A percentile compares a stretch with the other conserved stretches of the same genome.
Conservation (phyloP, 1,139 yeast species). For the Kodamaea arcana region DNA sequence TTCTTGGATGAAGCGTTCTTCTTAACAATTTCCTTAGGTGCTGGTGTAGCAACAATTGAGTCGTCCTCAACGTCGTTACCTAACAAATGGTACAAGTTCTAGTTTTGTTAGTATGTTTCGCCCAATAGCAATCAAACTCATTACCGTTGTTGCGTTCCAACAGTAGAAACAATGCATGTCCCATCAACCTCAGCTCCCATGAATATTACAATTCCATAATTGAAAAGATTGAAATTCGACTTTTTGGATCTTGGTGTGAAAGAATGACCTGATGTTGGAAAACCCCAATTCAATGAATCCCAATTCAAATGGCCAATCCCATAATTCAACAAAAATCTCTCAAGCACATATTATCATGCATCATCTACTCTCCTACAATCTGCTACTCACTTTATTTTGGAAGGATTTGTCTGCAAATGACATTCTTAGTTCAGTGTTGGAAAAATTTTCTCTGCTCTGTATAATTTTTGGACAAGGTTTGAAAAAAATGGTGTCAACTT, state of each 20-base stretch:
- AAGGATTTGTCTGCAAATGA: not conserved
- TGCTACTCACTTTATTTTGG: not conserved
- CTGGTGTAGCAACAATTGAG: constrained; percentile 46
- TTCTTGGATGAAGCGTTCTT: constrained; percentile 83
- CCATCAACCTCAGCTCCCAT: no score
- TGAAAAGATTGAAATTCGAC: no score
- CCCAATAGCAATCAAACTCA: not conserved
- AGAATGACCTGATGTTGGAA: not conserved
- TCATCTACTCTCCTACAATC: no score
- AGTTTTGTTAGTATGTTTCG: constrained; percentile 6
- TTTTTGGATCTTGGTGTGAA: not conserved
- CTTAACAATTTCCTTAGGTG: constrained; percentile 74
- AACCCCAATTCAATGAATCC: not conserved
- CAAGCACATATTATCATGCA: no score
- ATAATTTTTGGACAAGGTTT: not conserved
- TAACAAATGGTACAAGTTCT: constrained; percentile 49
- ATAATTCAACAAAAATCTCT: no score
- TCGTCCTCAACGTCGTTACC: constrained; percentile 82
- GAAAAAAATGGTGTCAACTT: not conserved
- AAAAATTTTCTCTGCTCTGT: not conserved
- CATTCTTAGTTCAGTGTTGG: not conserved
- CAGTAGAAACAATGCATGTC: no score
- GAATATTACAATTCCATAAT: no score
- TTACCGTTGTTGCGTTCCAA: no score
- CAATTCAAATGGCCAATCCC: no score